Evolutionary conservation across 768 basidiomycete genomes (phyloP), one percentile per base, ranked within the genome.

Genomic region (Phallus indusiatus): DNA sequence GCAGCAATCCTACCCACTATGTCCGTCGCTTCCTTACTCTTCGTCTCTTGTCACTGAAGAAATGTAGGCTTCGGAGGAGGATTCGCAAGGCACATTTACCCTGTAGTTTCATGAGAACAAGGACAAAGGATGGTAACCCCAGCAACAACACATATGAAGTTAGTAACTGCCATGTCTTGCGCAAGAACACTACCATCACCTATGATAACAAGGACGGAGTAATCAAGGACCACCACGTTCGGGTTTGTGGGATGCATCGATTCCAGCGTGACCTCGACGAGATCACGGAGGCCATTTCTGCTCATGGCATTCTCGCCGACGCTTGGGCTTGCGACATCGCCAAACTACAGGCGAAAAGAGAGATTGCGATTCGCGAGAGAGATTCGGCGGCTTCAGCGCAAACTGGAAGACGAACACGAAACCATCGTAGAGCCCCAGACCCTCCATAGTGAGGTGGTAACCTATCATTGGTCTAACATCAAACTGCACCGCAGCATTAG

Each of bases 241-340:
- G 68, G 20, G 66, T 73, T 10, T 64, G 64, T 56, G 67, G 73
- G 11, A 47, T 68, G 24, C 70, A 60, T 65, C 69, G 70, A 24
- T 72, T 74, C 65, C 68, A 74, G 66, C 65, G 60, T 7, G 69
- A 64, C 54, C 62, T 76, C 51, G 61, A 69, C 37, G 73, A 72
- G 50, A 73, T 73, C 64, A 67, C 4, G 34, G 51, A 62, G 16
- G 60, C 37, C 59, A 64, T 69, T 53, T 56, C n/a, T 62, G 53
- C 49, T 18, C 62, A 64, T 47, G 61, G 21, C 11, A 21, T 66
- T 61, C 35, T 59, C n/a, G 67, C 64, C 48, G 63, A 64, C 57
- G 14, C 56, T 54, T 65, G 11, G 0, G 61, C 63, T 52, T 47
- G 55, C 42, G 64, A 74, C 0, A 67, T 72, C 48, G 62, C 55